These are phyloP conservation scores for Clarireedia paspali DNA, from an alignment of 2,329 filamentous ascomycete genomes.

Conservation along the genomic window DNA sequence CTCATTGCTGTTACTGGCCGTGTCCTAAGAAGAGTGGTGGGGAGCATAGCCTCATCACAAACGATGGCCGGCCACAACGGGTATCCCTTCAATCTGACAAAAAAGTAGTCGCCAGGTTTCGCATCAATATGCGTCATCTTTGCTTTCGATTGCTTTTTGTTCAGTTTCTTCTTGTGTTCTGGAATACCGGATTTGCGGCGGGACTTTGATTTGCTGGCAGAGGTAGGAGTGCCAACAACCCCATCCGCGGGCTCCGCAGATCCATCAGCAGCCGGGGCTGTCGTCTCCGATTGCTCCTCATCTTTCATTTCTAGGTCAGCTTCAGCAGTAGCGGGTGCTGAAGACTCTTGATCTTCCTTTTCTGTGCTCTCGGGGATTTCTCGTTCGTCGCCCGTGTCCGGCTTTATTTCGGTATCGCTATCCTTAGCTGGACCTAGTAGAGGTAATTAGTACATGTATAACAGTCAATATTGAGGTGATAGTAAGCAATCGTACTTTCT, in stretches of 20 bases:
- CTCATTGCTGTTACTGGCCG: constrained; percentile 80
- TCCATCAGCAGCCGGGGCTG: constrained; percentile 21
- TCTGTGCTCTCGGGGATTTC: constrained; percentile 9
- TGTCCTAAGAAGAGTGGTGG: constrained; percentile 63
- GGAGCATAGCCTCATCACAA: constrained; percentile 91
- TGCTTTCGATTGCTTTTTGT: constrained; percentile 73
- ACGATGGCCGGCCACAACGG: constrained; percentile 92
- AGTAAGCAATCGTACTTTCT: constrained; percentile 18
- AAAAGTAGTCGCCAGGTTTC: constrained; percentile 83
- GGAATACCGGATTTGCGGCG: constrained; percentile 69
- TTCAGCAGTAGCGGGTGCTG: constrained; percentile 16
- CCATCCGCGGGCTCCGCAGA: constrained; percentile 26
- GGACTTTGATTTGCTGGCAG: constrained; percentile 41
- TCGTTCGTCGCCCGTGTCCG: constrained; percentile 19
- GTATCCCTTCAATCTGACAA: constrained; percentile 90
- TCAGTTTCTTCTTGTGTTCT: constrained; percentile 70
- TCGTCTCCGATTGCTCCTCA: constrained; percentile 26
- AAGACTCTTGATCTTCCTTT: constrained; percentile 14
- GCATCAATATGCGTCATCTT: constrained; percentile 69
- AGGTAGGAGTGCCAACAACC: constrained; percentile 32
- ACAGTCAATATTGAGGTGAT: constrained; percentile 6
- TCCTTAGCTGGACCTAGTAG: constrained; percentile 17
- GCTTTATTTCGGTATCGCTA: constrained; percentile 3
- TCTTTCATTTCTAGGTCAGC: constrained; percentile 30
- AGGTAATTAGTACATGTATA: constrained; percentile 16